Evolutionary conservation across 2,329 filamentous ascomycete species (phyloP), one percentile per base, ranked within the genome.

Genomic region (Ascochyta pisi): DNA sequence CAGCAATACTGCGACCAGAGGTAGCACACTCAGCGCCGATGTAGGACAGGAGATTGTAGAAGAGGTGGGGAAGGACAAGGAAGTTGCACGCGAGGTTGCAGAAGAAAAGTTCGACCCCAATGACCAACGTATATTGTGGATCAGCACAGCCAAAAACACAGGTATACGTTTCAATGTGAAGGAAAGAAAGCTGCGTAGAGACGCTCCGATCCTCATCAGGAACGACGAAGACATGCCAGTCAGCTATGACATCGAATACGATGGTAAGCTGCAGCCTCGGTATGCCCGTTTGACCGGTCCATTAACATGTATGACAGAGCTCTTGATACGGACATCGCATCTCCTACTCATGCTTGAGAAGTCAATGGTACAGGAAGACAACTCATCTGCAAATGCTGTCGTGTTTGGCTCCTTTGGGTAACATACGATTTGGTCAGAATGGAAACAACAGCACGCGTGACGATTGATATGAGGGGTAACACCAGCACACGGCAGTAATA

Each of bases 241-340:
- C 9, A 86, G 82, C 50, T 95, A 92, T 69, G 83, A 83, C 39
- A 78, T 95, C 26, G 84, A 89, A 52, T 90, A 91, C 67, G 81
- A 90, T 83, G 87, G 90, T 91, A 78, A 55, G 81, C 69, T 40
- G 24, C 24, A 24, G 13, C 33, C 6, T 38, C 35, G 5, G 22
- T 4, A 4, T 10, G 13, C 8, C 7, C 19, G 41, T 9, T 13
- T 47, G 39, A 6, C 27, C 13, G 4, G 3, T 16, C 10, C 2
- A 26, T 40, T 53, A 6, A 62, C 24, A 6, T 10, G 1, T 3
- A 13, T 29, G 12, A 35, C 35, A 72, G 73, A 73, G 49, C 64
- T 73, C 6, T 60, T 74, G 16, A 66, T 73, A 26, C 63, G 68
- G 27, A 74, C 71, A 6, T 71, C 68, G 13, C 66, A 73, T 58